phyloP scores from a whole-genome alignment of 176 grass and related monocot genomes.

The Ensete ventricosum region DNA sequence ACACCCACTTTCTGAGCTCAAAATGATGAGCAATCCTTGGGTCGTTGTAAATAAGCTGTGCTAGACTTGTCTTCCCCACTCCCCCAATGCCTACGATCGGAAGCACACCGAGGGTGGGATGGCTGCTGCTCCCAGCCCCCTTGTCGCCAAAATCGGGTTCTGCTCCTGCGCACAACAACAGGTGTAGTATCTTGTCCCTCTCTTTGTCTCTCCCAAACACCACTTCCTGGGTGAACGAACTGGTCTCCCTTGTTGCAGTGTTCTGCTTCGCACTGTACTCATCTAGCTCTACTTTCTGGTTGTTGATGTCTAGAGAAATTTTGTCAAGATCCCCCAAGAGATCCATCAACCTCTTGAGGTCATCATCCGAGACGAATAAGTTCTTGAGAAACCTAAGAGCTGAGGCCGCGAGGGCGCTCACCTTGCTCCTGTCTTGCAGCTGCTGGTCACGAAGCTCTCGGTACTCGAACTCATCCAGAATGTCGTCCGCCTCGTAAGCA shows the following conservation, averaged over 20 bases:
- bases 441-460: neutral
- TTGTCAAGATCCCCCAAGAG: conserved; percentile 8
- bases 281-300: conserved; percentile 6
- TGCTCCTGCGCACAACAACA: neutral
- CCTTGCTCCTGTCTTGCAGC: conserved; percentile 18
- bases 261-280: neutral
- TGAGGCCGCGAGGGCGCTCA: conserved; percentile 17
- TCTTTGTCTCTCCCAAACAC: neutral
- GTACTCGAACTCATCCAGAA: conserved; percentile 21
- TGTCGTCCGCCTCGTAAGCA: conserved; percentile 18
- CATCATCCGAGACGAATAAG: conserved; percentile 16
- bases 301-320: neutral
- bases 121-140: neutral
- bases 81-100: conserved; percentile 1
- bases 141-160: neutral
- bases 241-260: neutral
- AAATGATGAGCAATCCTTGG: neutral
- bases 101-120: neutral
- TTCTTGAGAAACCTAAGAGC: conserved; percentile 10
- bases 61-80: conserved; percentile 9
- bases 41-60: conserved; percentile 13
- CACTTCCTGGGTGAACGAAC: neutral
- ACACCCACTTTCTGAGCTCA: conserved; percentile 9
- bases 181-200: neutral
- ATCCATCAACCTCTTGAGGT: conserved; percentile 9